Evolutionary conservation across 1,284 basidiomycete species (phyloP), one percentile per base, ranked within the genome.

Genomic region (Fomes fomentarius): DNA sequence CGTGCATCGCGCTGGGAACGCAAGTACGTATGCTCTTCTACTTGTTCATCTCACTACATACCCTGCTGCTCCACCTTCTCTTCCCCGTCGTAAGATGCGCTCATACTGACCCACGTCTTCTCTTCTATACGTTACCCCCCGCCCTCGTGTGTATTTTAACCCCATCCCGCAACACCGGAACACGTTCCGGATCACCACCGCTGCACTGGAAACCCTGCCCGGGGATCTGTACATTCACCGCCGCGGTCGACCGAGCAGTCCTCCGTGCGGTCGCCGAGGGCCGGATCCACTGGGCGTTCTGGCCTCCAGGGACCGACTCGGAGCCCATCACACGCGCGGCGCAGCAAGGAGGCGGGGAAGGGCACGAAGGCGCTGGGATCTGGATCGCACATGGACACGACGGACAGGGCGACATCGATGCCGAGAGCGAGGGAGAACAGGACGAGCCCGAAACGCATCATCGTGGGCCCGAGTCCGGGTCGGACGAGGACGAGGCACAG

Each of bases 1-100:
- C 73, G 76, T 90, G 17, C 89, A 93, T 67, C 81, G 95, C 42
- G 93, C 94, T 1, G 95, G 93, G 17, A 95, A 96, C 67, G 82
- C 85, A 21, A 89, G 92, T 93, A 67, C 70, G 91, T 86, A 21
- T n/a, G 40, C n/a, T 26, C n/a, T n/a, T n/a, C n/a, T n/a, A n/a
- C n/a, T n/a, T n/a, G n/a, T n/a, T n/a, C n/a, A n/a, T n/a, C n/a
- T n/a, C n/a, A n/a, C n/a, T n/a, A n/a, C n/a, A 9, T 24, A 35
- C 42, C 58, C 45, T 53, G 22, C 35, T 19, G 37, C 41, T 59
- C 48, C 8, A 12, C 43, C 38, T 8, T 38, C 15, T 38, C n/a
- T 38, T 19, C 31, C 31, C 31, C n/a, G n/a, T n/a, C n/a, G n/a
- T n/a, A n/a, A n/a, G n/a, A n/a, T n/a, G n/a, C n/a, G n/a, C n/a